Percentiles rank a stretch among this genome's conserved stretches.
phyloP scores from a whole-genome alignment of 2,329 filamentous ascomycete species.

The Pseudogymnoascus sp. region DNA sequence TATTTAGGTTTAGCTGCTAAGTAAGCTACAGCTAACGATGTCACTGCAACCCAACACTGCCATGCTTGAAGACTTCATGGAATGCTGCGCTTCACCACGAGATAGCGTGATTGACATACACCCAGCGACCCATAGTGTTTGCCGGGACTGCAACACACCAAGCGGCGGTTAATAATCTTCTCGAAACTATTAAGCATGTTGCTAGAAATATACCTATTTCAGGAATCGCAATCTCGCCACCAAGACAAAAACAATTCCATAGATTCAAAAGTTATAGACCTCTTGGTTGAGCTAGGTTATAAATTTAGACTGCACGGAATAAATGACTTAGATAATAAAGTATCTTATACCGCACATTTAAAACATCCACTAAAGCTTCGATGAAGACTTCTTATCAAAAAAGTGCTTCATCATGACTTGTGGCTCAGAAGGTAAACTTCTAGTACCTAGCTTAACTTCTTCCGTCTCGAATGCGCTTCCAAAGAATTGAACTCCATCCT shows the following conservation, averaged over 20 bases:
- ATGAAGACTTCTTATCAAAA: not conserved
- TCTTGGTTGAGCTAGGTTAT: no score
- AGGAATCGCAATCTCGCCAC: no score
- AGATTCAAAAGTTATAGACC: no score
- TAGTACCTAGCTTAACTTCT: not conserved
- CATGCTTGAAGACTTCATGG: no score
- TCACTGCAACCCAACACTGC: no score
- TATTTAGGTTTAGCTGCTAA: no score
- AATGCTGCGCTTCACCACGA: no score
- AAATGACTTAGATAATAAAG: not conserved
- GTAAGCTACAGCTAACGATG: no score
- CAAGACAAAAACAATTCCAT: no score
- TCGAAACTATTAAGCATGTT: not conserved
- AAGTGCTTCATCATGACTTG: slow-evolving; percentile 13
- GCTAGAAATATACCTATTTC: no score
- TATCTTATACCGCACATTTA: not conserved
- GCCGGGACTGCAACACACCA: not conserved
- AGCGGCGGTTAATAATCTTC: not conserved
- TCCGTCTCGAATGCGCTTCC: not conserved
- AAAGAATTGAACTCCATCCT: not conserved
- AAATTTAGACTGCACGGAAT: no score
- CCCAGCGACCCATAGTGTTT: not conserved
- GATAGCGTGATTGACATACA: not conserved
- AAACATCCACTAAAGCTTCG: not conserved
- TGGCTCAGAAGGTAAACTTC: not conserved